Conservation (phyloP, 106 monocot species). For the Chionographis japonica region DNA sequence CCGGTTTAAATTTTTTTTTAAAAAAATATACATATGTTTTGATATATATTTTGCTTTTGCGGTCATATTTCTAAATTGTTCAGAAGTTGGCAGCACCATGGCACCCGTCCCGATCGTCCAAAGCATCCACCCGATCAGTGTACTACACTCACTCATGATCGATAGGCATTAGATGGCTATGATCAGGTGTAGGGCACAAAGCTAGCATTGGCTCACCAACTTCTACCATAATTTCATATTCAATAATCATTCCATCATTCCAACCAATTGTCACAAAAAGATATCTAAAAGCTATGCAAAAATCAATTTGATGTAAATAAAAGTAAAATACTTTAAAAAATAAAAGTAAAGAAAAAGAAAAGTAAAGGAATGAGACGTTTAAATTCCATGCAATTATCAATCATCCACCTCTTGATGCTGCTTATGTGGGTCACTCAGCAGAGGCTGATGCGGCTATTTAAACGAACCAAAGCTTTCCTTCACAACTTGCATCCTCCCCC, state of each 20-base stretch:
- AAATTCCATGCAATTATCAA: no score
- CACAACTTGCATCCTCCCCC: not conserved
- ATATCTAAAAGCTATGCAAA: not conserved
- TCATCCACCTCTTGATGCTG: slow-evolving; percentile 6
- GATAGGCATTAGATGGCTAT: no score
- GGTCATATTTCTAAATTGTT: no score
- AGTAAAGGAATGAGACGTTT: not conserved
- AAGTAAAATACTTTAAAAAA: not conserved
- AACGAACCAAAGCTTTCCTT: not conserved
- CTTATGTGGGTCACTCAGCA: not conserved
- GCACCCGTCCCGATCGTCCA: no score
- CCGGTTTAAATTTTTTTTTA: no score
- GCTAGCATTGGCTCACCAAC: not conserved
- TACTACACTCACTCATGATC: no score
- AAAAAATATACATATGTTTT: no score
- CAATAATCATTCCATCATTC: not conserved
- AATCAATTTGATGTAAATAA: not conserved
- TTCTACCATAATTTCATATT: not conserved
- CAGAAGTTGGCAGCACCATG: no score
- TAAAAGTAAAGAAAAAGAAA: slow-evolving; percentile 14
- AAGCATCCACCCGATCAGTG: no score
- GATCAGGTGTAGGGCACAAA: no score
- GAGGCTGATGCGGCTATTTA: not conserved
- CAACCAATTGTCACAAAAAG: slow-evolving; percentile 19
- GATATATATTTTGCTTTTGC: no score